Evolutionary conservation across 2,329 filamentous ascomycete species (phyloP).

Genomic region (Catunica adiposa): DNA sequence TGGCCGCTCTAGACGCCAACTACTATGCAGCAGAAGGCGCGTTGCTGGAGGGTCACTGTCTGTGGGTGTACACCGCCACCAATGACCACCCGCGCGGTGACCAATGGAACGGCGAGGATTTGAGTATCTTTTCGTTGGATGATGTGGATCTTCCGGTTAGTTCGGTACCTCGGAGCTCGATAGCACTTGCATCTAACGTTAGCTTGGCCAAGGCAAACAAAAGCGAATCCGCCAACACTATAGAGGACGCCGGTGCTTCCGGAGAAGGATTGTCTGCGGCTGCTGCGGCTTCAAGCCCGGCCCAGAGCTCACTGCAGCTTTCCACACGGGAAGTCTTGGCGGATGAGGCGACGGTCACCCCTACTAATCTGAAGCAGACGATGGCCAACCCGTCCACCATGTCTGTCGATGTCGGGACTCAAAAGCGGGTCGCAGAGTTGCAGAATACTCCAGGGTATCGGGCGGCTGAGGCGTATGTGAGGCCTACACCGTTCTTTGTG

Average conservation of each 20-base stretch:
- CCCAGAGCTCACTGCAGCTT: not conserved
- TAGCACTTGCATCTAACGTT: conserved; percentile 11
- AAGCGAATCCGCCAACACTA: not conserved
- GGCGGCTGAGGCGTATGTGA: conserved; percentile 82
- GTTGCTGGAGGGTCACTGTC: conserved; percentile 64
- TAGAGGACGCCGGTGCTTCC: not conserved
- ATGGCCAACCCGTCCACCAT: conserved; percentile 52
- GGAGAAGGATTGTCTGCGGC: conserved; percentile 1
- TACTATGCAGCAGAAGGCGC: conserved; percentile 83
- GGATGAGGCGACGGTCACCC: conserved; percentile 47
- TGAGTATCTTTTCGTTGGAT: conserved; percentile 77
- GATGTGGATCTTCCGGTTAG: conserved; percentile 49
- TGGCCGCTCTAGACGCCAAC: conserved; percentile 86
- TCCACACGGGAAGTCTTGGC: conserved; percentile 16
- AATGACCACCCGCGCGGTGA: conserved; percentile 85
- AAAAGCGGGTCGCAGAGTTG: conserved; percentile 33
- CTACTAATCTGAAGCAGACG: conserved; percentile 57
- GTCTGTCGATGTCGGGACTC: conserved; percentile 31
- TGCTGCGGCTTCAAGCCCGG: not conserved
- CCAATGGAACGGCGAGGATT: conserved; percentile 92
- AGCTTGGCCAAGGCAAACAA: conserved; percentile 6
- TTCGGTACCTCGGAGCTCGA: conserved; percentile 23
- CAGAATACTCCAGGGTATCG: conserved; percentile 58
- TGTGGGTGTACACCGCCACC: conserved; percentile 73
- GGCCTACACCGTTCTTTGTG: conserved; percentile 62